Conservation (phyloP, 192 early-diverging fungal species). For the Coemansia sp. region DNA sequence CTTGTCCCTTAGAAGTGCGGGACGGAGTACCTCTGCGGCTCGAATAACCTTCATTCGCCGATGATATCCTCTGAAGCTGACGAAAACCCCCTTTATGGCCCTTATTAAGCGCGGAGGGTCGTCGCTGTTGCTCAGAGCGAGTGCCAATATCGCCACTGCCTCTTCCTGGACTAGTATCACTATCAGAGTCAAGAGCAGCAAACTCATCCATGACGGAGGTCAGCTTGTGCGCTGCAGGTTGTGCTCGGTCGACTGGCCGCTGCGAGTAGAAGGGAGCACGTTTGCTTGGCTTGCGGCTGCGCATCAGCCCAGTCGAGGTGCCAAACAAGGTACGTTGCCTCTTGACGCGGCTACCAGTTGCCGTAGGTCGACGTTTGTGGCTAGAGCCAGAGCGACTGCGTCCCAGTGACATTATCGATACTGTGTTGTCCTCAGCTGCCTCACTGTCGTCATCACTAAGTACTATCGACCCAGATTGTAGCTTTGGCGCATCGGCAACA, state of each 20-base stretch:
- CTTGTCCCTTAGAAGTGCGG: background rate
- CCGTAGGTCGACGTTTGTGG: background rate
- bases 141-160: background rate
- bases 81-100: background rate
- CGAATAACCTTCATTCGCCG: background rate
- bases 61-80: background rate
- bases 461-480: conserved; percentile 19
- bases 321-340: background rate
- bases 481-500: background rate
- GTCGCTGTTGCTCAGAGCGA: background rate
- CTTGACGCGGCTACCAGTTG: background rate
- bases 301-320: background rate
- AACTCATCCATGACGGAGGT: conserved; percentile 46
- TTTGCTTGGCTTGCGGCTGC: background rate
- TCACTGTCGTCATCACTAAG: conserved; percentile 43
- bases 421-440: conserved; percentile 43
- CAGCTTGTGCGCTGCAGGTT: conserved; percentile 15
- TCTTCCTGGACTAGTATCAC: background rate
- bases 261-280: background rate
- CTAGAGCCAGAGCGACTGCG: background rate
- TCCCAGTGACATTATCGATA: background rate
- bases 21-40: background rate
- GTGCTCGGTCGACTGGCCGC: background rate
- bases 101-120: background rate
- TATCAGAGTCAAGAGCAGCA: conserved; percentile 47